A percentile compares a stretch with the other conserved stretches of the same genome.
Evolutionary conservation across 768 basidiomycete species (phyloP).

Genomic region (Mycena haematopus): DNA sequence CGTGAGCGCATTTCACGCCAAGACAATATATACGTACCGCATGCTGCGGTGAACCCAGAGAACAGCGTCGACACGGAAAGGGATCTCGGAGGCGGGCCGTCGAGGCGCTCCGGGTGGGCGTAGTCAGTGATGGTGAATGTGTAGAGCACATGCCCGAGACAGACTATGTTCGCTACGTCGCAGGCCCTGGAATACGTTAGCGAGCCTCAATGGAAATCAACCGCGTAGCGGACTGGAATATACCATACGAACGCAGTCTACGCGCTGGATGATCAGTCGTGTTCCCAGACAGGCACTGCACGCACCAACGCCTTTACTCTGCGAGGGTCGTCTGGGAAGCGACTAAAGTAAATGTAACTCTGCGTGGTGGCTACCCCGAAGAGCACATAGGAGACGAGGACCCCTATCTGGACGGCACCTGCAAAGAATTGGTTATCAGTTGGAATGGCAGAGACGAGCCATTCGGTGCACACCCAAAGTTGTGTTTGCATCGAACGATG

Average conservation of each 20-base stretch:
- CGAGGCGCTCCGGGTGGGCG: not conserved
- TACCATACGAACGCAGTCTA: not conserved
- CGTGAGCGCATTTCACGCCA: not conserved
- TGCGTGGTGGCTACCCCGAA: not conserved
- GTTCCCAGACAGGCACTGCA: too few relatives aligned
- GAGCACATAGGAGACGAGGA: not conserved
- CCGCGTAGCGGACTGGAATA: not conserved
- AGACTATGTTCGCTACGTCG: not conserved
- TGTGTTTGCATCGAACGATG: too few relatives aligned
- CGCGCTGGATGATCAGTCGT: not conserved
- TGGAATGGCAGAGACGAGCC: too few relatives aligned
- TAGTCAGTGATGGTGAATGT: not conserved
- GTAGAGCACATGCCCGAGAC: not conserved
- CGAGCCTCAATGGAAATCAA: not conserved
- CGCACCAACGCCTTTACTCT: not conserved
- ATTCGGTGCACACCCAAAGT: too few relatives aligned
- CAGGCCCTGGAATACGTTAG: not conserved
- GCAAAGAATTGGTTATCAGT: not conserved
- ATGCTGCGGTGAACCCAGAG: not conserved
- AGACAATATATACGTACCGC: not conserved
- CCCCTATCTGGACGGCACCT: not conserved
- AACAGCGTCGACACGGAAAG: not conserved
- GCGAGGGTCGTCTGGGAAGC: not conserved
- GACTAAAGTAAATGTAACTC: not conserved
- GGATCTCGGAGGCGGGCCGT: not conserved